These are phyloP conservation scores for Colletotrichum musae DNA, from an alignment of 2,329 filamentous ascomycete genomes.

Conservation along the genomic window DNA sequence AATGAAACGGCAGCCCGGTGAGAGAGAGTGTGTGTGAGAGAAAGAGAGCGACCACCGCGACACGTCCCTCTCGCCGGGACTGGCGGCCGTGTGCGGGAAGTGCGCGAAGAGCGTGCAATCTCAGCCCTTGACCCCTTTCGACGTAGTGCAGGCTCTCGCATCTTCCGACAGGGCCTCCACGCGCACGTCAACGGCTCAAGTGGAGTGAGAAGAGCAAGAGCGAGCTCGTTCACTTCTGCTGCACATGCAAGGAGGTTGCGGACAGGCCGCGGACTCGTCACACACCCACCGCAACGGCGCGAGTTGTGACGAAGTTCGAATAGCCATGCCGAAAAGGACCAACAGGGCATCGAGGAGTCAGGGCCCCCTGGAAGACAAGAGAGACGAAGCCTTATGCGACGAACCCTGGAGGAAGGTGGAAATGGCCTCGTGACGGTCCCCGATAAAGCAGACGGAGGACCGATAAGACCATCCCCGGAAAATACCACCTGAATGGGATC, in stretches of 20 bases:
- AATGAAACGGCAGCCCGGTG: slow-evolving; percentile 38
- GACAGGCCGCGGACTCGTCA: slow-evolving; percentile 11
- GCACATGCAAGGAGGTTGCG: slow-evolving; percentile 31
- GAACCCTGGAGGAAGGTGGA: slow-evolving; percentile 8
- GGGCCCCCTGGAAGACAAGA: slow-evolving; percentile 24
- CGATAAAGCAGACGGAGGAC: slow-evolving; percentile 14
- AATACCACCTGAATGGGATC: slow-evolving; percentile 34
- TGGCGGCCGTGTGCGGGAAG: slow-evolving; percentile 1
- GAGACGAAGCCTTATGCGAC: slow-evolving; percentile 13
- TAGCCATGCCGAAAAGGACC: slow-evolving; percentile 22
- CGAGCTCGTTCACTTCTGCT: background rate
- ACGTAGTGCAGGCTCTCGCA: slow-evolving; percentile 7
- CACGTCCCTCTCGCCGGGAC: background rate
- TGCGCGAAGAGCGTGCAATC: slow-evolving; percentile 28
- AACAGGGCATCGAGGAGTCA: slow-evolving; percentile 12
- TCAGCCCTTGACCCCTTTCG: slow-evolving; percentile 30
- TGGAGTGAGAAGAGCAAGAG: slow-evolving; percentile 11
- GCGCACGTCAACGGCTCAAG: slow-evolving; percentile 34
- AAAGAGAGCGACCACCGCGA: slow-evolving; percentile 11
- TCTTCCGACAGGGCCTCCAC: slow-evolving; percentile 34
- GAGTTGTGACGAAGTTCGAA: slow-evolving; percentile 29
- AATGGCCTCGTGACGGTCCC: slow-evolving; percentile 22
- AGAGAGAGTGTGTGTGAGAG: slow-evolving; percentile 19
- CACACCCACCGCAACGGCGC: slow-evolving; percentile 1
- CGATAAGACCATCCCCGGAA: slow-evolving; percentile 35